Evolutionary conservation across 1,139 yeast genomes (phyloP).

Genomic region (Diutina siamensis): DNA sequence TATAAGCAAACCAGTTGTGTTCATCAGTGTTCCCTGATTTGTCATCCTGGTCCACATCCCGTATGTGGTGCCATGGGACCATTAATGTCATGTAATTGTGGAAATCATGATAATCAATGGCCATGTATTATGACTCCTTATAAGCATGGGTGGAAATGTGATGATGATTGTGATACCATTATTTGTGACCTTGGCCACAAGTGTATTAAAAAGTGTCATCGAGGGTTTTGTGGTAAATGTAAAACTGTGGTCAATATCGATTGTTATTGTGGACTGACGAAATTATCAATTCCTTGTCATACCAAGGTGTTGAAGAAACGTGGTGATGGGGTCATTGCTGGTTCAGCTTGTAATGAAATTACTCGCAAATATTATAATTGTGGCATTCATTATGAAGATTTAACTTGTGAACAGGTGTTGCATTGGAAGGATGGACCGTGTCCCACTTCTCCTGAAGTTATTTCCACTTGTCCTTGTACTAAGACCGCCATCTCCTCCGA

Average conservation of each 20-base stretch:
- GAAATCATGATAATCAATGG: conserved; percentile 50
- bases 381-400: conserved; percentile 47
- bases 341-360: conserved; percentile 42
- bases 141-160: conserved; percentile 58
- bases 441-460: conserved; percentile 46
- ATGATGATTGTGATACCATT: conserved; percentile 39
- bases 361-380: conserved; percentile 52
- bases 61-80: conserved; percentile 74
- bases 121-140: conserved; percentile 70
- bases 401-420: conserved; percentile 47
- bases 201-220: conserved; percentile 50
- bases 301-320: conserved; percentile 13
- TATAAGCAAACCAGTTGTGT: conserved; percentile 45
- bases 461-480: conserved; percentile 74
- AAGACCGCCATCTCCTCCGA: conserved; percentile 29
- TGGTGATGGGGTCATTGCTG: conserved; percentile 46
- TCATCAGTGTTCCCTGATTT: conserved; percentile 63
- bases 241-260: conserved; percentile 20
- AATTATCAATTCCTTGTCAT: conserved; percentile 26
- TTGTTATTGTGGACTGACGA: conserved; percentile 67
- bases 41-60: conserved; percentile 90
- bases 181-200: conserved; percentile 64
- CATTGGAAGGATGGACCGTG: conserved; percentile 30
- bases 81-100: conserved; percentile 61
- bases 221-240: conserved; percentile 75